Evolutionary conservation across 2,329 filamentous ascomycete species (phyloP), one percentile per base, ranked within the genome.

Genomic region (Cladosporium austrohemisphaericum): DNA sequence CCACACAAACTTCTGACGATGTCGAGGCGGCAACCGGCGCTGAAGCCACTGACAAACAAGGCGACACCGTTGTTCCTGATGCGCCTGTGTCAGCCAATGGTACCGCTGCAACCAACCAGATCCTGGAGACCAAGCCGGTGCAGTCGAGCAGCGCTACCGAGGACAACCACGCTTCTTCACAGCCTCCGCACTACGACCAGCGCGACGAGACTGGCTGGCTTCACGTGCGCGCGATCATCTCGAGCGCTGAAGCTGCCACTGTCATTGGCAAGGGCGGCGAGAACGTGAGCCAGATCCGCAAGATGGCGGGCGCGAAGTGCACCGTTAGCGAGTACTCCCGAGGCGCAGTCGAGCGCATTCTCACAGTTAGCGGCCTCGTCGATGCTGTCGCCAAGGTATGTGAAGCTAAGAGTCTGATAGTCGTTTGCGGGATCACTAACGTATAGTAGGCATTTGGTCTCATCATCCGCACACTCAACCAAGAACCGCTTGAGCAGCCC

Each of bases 231-330:
- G 89, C 93, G 49, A 91, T 96, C 62, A 98, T 98, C 62, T 95
- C 92, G 45, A 98, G 92, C 70, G 89, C 90, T 37, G 93, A 98
- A 71, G 93, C 93, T 59, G 93, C 93, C 31, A 98, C 93, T 41
- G 89, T 96, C 58, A 98, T 98, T 71, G 93, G 93, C 66, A 98
- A 98, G 74, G 92, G 91, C 56, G 93, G 93, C 67, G 93, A 98
- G 76, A 98, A 98, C 65, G 93, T 98, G 40, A 95, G 91, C 59
- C 89, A 95, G 73, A 97, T 98, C 65, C 84, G 93, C 59, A 89
- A 88, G 68, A 79, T 95, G 73, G 96, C 93, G 45, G 91, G 90
- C 62, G 93, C 93, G 58, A 97, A 97, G 74, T 98, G 93, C 76
- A 98, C 93, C 40, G 93, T 98, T 60, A 96, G 91, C 74, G 93